Percentiles rank a stretch among this genome's conserved stretches.
Conservation (phyloP, 2,329 filamentous ascomycete species). For the Paecilomyces fulvus region DNA sequence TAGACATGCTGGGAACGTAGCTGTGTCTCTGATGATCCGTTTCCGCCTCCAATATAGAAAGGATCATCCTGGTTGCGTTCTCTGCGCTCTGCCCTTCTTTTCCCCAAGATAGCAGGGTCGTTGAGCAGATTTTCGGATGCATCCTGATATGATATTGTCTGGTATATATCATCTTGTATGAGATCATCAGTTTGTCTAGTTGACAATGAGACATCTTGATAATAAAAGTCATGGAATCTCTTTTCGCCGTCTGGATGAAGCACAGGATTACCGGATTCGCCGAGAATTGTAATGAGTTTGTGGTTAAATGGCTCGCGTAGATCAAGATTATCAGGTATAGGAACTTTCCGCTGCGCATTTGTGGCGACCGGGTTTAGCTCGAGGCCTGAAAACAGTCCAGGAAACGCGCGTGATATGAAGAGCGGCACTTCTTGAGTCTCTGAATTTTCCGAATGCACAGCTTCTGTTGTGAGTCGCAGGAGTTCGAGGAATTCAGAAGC, state of each 20-base stretch:
- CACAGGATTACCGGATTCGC: slow-evolving; percentile 43
- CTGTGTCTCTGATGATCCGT: slow-evolving; percentile 51
- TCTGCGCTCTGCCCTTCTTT: slow-evolving; percentile 64
- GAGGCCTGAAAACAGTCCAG: slow-evolving; percentile 73
- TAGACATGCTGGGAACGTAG: slow-evolving; percentile 74
- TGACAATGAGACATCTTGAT: slow-evolving; percentile 18
- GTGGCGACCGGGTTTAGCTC: slow-evolving; percentile 86
- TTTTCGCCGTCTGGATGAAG: slow-evolving; percentile 41
- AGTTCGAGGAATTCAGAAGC: slow-evolving; percentile 88
- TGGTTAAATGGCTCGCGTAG: slow-evolving; percentile 75
- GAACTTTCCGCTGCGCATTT: slow-evolving; percentile 78
- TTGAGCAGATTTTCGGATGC: slow-evolving; percentile 40
- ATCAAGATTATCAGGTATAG: slow-evolving; percentile 65
- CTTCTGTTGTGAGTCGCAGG: slow-evolving; percentile 77
- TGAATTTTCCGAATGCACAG: slow-evolving; percentile 34
- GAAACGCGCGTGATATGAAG: slow-evolving; percentile 82
- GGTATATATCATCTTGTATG: slow-evolving; percentile 12
- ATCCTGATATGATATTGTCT: slow-evolving; percentile 30
- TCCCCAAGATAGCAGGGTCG: slow-evolving; percentile 65
- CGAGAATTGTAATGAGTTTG: slow-evolving; percentile 60
- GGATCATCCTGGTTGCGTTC: slow-evolving; percentile 88
- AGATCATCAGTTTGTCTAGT: slow-evolving; percentile 14
- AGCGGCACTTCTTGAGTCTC: slow-evolving; percentile 57
- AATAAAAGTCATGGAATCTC: slow-evolving; percentile 31
- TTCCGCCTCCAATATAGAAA: slow-evolving; percentile 69